Conservation (phyloP, 202 grass and related monocot species). For the Digitaria exilis region DNA sequence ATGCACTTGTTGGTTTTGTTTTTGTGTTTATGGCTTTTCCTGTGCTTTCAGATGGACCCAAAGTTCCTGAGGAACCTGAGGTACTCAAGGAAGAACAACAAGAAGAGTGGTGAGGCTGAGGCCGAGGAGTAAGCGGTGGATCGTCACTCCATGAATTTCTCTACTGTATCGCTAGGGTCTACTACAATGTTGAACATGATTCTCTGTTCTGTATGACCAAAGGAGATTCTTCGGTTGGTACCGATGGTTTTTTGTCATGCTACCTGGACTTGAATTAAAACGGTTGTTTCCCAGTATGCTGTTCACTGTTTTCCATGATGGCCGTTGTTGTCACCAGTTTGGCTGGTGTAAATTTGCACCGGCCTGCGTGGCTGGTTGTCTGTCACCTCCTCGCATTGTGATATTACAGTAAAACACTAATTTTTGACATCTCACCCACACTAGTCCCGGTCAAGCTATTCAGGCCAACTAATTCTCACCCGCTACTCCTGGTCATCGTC, state of each 20-base stretch:
- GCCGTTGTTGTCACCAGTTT: background rate
- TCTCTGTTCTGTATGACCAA: constrained; percentile 26
- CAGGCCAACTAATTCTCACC: too few relatives aligned
- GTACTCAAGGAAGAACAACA: constrained; percentile 95
- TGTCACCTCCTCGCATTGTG: too few relatives aligned
- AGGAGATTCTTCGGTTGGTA: background rate
- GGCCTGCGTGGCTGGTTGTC: background rate
- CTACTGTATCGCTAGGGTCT: constrained; percentile 40
- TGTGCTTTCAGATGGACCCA: constrained; percentile 73
- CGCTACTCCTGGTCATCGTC: too few relatives aligned
- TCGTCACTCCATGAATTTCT: constrained; percentile 1
- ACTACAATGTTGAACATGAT: constrained; percentile 10
- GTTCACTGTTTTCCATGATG: background rate
- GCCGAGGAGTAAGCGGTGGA: constrained; percentile 51
- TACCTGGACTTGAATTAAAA: constrained; percentile 39
- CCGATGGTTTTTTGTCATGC: constrained; percentile 20
- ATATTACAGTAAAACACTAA: too few relatives aligned
- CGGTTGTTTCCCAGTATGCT: background rate
- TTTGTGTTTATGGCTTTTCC: background rate
- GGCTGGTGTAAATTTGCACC: background rate
- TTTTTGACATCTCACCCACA: too few relatives aligned
- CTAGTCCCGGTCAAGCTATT: too few relatives aligned
- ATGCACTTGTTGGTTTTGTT: background rate
- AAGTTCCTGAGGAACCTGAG: constrained; percentile 95
- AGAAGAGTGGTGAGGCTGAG: constrained; percentile 50